phyloP scores from a whole-genome alignment of 331 rosid genomes.

The Malus hybrid region DNA sequence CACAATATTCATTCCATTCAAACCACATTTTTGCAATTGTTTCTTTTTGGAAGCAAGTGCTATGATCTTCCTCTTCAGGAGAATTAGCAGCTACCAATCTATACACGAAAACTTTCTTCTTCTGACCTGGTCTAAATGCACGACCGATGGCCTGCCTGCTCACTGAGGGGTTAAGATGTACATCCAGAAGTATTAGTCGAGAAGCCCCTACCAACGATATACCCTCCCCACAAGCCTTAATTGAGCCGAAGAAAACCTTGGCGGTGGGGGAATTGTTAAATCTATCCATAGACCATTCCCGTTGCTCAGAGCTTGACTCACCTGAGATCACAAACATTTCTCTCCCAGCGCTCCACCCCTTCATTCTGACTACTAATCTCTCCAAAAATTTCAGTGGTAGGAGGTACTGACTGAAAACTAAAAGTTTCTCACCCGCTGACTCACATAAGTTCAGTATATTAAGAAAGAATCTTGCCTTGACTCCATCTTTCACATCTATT shows the following conservation, averaged over 20 bases:
- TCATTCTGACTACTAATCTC: constrained; percentile 46
- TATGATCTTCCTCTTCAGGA: constrained; percentile 75
- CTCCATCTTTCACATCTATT: constrained; percentile 61
- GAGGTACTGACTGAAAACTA: constrained; percentile 92
- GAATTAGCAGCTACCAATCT: constrained; percentile 73
- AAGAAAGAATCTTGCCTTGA: constrained; percentile 73
- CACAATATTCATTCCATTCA: constrained; percentile 83
- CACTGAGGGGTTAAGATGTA: constrained; percentile 87
- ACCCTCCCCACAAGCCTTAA: constrained; percentile 97
- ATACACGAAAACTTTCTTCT: constrained; percentile 54
- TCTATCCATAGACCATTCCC: constrained; percentile 78
- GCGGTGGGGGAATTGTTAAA: constrained; percentile 72
- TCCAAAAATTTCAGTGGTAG: constrained; percentile 72
- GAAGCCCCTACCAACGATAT: constrained; percentile 97
- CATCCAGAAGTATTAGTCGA: constrained; percentile 69
- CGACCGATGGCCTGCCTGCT: constrained; percentile 95
- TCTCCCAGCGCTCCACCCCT: constrained; percentile 66
- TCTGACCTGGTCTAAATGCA: constrained; percentile 89
- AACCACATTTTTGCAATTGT: constrained; percentile 87
- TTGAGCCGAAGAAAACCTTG: constrained; percentile 84
- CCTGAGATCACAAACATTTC: constrained; percentile 87
- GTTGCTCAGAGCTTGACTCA: constrained; percentile 57
- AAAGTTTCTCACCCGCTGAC: constrained; percentile 65
- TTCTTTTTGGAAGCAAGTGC: constrained; percentile 72
- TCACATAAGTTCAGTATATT: constrained; percentile 58